Evolutionary conservation across 2,329 filamentous ascomycete species (phyloP).

Genomic region (Xylaria digitata): DNA sequence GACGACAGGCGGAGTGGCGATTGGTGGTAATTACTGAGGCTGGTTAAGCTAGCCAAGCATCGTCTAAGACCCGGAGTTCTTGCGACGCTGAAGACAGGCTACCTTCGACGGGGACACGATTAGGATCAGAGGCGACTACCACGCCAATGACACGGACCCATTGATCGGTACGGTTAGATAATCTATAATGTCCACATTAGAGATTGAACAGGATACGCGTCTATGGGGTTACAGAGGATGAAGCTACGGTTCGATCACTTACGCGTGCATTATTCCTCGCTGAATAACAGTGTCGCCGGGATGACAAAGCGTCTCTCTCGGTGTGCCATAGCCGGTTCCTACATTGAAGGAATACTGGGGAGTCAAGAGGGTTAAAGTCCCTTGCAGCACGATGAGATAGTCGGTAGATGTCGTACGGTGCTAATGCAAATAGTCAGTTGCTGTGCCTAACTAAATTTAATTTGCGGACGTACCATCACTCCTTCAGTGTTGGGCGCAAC

Average conservation of each 20-base stretch:
- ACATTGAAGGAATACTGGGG: slow-evolving; percentile 44
- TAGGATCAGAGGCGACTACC: slow-evolving; percentile 43
- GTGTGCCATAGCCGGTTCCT: slow-evolving; percentile 45
- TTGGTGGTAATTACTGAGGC: slow-evolving; percentile 25
- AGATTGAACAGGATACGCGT: neutral
- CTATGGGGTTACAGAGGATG: neutral
- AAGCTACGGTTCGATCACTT: slow-evolving; percentile 38
- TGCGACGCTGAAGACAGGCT: slow-evolving; percentile 29
- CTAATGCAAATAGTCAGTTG: slow-evolving; percentile 31
- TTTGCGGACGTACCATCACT: slow-evolving; percentile 41
- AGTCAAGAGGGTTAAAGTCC: slow-evolving; percentile 47
- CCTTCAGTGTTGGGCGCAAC: slow-evolving; percentile 47
- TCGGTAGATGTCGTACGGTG: slow-evolving; percentile 51
- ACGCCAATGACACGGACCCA: slow-evolving; percentile 46
- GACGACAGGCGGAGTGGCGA: slow-evolving; percentile 22
- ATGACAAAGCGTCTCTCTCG: slow-evolving; percentile 46
- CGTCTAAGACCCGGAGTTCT: slow-evolving; percentile 34
- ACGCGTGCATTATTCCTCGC: slow-evolving; percentile 51
- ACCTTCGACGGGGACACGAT: slow-evolving; percentile 40
- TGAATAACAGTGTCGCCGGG: slow-evolving; percentile 49
- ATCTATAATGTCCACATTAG: slow-evolving; percentile 32
- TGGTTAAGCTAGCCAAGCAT: slow-evolving; percentile 41
- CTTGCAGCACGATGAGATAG: slow-evolving; percentile 48
- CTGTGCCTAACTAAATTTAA: slow-evolving; percentile 16
- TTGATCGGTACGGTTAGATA: slow-evolving; percentile 47